phyloP scores from a whole-genome alignment of 495 filamentous ascomycete species.

The Podospora appendiculata region DNA sequence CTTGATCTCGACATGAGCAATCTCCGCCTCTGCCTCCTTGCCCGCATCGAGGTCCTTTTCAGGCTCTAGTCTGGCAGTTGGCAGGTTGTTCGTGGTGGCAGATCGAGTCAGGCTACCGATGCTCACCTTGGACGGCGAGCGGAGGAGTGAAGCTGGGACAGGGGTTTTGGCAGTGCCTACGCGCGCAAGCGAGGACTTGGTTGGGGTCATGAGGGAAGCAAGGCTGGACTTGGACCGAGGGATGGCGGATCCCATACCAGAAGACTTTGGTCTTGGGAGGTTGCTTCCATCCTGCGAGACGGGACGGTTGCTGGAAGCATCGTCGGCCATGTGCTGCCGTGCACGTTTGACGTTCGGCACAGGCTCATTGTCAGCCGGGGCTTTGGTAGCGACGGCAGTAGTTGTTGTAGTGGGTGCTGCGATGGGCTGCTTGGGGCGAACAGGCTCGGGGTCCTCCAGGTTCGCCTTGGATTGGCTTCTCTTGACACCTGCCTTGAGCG shows the following conservation, averaged over 20 bases:
- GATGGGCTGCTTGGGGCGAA: conserved; percentile 28
- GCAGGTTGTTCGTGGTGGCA: conserved; percentile 27
- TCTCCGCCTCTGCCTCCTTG: conserved; percentile 13
- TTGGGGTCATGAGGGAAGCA: conserved; percentile 63
- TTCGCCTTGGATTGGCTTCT: conserved; percentile 51
- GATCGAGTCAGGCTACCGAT: conserved; percentile 27
- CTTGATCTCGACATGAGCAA: conserved; percentile 17
- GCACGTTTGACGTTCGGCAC: conserved; percentile 52
- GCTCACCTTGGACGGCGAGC: conserved; percentile 27
- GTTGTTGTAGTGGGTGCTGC: conserved; percentile 27
- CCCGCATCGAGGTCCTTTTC: not conserved
- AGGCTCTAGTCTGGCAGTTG: not conserved
- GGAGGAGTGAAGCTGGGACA: conserved; percentile 18
- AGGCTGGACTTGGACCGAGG: conserved; percentile 36
- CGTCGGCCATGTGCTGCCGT: conserved; percentile 51
- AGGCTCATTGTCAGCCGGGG: conserved; percentile 17
- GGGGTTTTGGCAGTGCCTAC: conserved; percentile 50
- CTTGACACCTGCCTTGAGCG: conserved; percentile 52
- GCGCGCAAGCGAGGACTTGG: conserved; percentile 68
- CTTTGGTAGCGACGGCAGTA: conserved; percentile 3
- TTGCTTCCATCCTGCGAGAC: conserved; percentile 40
- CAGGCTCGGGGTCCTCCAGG: conserved; percentile 44
- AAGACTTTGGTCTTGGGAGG: conserved; percentile 35
- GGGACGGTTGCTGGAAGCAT: conserved; percentile 49
- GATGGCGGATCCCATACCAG: conserved; percentile 27